phyloP scores from a whole-genome alignment of 1,284 basidiomycete genomes.

The Ganoderma lingzhi region DNA sequence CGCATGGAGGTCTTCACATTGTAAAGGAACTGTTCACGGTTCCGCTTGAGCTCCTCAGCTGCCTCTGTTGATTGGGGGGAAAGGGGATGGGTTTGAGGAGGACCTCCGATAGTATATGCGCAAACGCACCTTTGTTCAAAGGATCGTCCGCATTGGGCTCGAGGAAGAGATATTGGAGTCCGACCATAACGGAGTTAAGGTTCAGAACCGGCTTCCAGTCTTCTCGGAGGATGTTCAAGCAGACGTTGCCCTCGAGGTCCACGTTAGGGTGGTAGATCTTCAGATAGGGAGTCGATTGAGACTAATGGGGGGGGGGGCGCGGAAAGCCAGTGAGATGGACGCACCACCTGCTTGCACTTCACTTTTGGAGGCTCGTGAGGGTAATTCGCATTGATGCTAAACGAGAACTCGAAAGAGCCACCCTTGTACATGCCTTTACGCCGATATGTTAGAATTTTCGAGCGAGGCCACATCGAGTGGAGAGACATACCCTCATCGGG shows the following conservation, averaged over 20 bases:
- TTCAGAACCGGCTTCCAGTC: conserved; percentile 99
- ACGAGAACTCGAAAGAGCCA: conserved; percentile 93
- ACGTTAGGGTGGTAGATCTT: conserved; percentile 99
- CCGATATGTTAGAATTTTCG: not conserved
- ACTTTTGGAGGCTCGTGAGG: conserved; percentile 99
- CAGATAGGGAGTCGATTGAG: not conserved
- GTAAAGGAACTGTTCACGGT: conserved; percentile 80
- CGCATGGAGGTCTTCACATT: conserved; percentile 89
- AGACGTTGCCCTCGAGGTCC: conserved; percentile 97
- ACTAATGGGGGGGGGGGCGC: not conserved
- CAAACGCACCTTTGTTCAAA: conserved; percentile 89
- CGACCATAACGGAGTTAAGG: conserved; percentile 97
- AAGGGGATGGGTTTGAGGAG: conserved; percentile 9
- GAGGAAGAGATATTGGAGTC: conserved; percentile 96
- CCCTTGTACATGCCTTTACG: conserved; percentile 95
- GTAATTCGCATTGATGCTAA: conserved; percentile 97
- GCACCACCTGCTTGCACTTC: conserved; percentile 93
- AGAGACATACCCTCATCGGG: conserved; percentile 89
- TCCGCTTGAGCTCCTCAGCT: conserved; percentile 90
- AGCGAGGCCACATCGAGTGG: not conserved
- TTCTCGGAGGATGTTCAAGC: conserved; percentile 96
- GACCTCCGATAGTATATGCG: too few species aligned
- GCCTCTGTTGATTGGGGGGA: conserved; percentile 69
- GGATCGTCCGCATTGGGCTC: conserved; percentile 99
- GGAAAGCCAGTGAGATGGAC: conserved; percentile 36